Conservation (phyloP, 2,329 filamentous ascomycete species). For the Botrytis aclada region DNA sequence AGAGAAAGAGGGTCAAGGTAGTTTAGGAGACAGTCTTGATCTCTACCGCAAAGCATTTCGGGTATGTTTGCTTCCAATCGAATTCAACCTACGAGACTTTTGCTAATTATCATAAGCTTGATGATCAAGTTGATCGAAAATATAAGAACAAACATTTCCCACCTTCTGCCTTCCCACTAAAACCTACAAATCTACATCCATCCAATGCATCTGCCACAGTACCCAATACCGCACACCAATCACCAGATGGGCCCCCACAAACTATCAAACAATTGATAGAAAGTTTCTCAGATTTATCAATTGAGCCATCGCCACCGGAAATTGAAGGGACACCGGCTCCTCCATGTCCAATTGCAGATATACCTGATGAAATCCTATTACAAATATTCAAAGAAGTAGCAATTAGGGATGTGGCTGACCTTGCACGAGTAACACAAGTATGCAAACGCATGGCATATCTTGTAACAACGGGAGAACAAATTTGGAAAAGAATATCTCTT, state of each 20-base stretch:
- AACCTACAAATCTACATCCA: slow-evolving; percentile 35
- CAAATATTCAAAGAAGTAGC: slow-evolving; percentile 75
- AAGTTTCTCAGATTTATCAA: slow-evolving; percentile 68
- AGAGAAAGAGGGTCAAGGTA: slow-evolving; percentile 81
- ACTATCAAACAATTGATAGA: slow-evolving; percentile 67
- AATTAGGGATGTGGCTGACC: slow-evolving; percentile 69
- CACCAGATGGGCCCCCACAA: slow-evolving; percentile 52
- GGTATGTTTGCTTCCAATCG: slow-evolving; percentile 46
- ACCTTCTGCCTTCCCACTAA: slow-evolving; percentile 52
- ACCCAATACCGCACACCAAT: slow-evolving; percentile 54
- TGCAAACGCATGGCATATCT: slow-evolving; percentile 87
- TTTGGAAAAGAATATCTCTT: slow-evolving; percentile 78
- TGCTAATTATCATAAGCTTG: slow-evolving; percentile 56
- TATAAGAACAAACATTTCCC: slow-evolving; percentile 94
- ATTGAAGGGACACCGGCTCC: slow-evolving; percentile 70
- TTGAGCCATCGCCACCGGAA: slow-evolving; percentile 63
- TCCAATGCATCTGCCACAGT: slow-evolving; percentile 51
- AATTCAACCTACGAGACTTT: not conserved
- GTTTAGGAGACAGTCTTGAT: slow-evolving; percentile 80
- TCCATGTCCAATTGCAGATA: slow-evolving; percentile 72
- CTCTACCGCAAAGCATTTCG: slow-evolving; percentile 89
- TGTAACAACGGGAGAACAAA: slow-evolving; percentile 75
- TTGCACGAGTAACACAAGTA: slow-evolving; percentile 71
- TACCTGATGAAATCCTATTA: slow-evolving; percentile 82
- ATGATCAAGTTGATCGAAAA: slow-evolving; percentile 75